Percentiles rank a stretch among this genome's conserved stretches.
phyloP scores from a whole-genome alignment of 2,329 filamentous ascomycete species.

The Hypoxylon sp. region DNA sequence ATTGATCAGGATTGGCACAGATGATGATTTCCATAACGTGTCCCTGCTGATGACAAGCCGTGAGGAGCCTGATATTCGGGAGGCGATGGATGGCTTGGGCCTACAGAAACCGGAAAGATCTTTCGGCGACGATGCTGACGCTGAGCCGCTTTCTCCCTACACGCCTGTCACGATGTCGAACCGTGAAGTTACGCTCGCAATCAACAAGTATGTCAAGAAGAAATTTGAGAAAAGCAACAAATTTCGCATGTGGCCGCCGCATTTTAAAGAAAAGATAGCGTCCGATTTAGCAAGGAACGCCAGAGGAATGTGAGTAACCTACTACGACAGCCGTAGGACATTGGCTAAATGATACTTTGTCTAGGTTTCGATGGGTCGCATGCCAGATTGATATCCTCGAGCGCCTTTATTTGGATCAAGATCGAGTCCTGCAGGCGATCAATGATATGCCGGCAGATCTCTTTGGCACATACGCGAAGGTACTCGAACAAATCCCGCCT shows the following conservation, averaged over 20 bases:
- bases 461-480: constrained; percentile 46
- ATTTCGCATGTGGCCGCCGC: constrained; percentile 19
- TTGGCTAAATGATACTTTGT: constrained; percentile 4
- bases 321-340: not conserved
- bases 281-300: constrained; percentile 36
- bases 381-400: constrained; percentile 47
- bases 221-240: constrained; percentile 26
- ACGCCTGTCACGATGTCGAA: constrained; percentile 47
- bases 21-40: constrained; percentile 41
- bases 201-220: constrained; percentile 40
- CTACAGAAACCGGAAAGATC: not conserved
- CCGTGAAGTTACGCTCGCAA: constrained; percentile 43
- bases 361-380: constrained; percentile 48
- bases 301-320: constrained; percentile 45
- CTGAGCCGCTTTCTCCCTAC: not conserved
- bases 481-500: constrained; percentile 39
- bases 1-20: constrained; percentile 43
- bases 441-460: constrained; percentile 39
- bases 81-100: constrained; percentile 16
- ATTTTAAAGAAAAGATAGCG: constrained; percentile 37
- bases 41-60: constrained; percentile 49
- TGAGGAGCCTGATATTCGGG: constrained; percentile 46
- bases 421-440: constrained; percentile 33
- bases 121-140: not conserved
- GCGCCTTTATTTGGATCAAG: constrained; percentile 22